Evolutionary conservation across 805 yeast species (phyloP), one percentile per base, ranked within the genome.

Genomic region (Metschnikowia kunwiensis): DNA sequence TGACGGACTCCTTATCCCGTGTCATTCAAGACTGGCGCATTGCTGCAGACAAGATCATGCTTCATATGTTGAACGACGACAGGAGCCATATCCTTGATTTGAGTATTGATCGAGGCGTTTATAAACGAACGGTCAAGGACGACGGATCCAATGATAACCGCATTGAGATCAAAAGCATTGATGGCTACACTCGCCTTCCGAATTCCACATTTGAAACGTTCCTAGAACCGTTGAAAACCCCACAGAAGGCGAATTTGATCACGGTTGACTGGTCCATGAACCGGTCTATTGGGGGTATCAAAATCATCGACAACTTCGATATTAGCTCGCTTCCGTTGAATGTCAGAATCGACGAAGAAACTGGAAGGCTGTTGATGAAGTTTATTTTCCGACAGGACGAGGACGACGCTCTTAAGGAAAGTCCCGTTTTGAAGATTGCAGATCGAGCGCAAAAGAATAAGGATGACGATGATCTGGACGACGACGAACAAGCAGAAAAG

Each of bases 261-360:
- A 47, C 53, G 4, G 58, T 64, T 7, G 63, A 60, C 32, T 68
- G 74, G 74, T 58, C 65, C 1, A 63, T 68, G 68, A 63, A 64
- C 41, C 46, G 66, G 13, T 48, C 65, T 5, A 57, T 68, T 14
- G 74, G 74, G 5, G 74, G 74, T 0, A 68, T 68, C 38, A 58
- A 57, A 38, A 45, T 67, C 16, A 54, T 68, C 27, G 72, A 68
- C 25, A 54, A 62, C 38, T 56, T 68, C 19, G 64, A 64, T 27
- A 52, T 68, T 28, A 46, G 53, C 38, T 54, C 70, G 5, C 50
- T 53, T 35, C 73, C 74, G 37, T 55, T 67, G 39, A 61, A 57
- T 30, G 47, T 68, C 34, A 58, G 58, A 33, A 33, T 68, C 10
- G 74, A 68, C 40, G 67, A 66, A 45, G 47, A 47, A 32, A 66